Percentiles rank a stretch among this genome's conserved stretches.
Evolutionary conservation across 2,329 filamentous ascomycete genomes (phyloP).

Genomic region (Hymenoscyphus albidus): DNA sequence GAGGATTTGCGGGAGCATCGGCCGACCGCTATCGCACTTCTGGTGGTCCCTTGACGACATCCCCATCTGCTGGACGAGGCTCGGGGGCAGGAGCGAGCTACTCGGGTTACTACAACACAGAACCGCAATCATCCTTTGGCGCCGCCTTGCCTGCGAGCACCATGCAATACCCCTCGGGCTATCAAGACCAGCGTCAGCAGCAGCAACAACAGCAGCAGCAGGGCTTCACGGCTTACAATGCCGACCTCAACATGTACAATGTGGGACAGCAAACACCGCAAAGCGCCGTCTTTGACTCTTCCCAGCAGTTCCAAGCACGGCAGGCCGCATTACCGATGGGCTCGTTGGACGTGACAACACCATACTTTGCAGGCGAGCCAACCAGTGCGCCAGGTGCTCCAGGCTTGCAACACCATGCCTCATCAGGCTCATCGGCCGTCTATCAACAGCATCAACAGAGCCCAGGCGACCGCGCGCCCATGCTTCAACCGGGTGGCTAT

Average conservation of each 20-base stretch:
- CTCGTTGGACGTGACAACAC: slow-evolving; percentile 66
- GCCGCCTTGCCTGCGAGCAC: slow-evolving; percentile 37
- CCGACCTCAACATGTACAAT: slow-evolving; percentile 71
- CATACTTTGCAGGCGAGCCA: slow-evolving; percentile 71
- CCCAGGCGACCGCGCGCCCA: slow-evolving; percentile 51
- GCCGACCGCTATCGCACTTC: slow-evolving; percentile 46
- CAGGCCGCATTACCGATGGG: slow-evolving; percentile 76
- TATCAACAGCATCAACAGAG: slow-evolving; percentile 52
- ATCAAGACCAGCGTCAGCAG: slow-evolving; percentile 51
- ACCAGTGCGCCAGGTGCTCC: slow-evolving; percentile 57
- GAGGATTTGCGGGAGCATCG: slow-evolving; percentile 25
- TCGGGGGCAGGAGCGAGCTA: slow-evolving; percentile 45
- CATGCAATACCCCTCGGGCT: slow-evolving; percentile 31
- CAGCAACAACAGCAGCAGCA: slow-evolving; percentile 45
- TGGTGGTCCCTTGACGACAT: slow-evolving; percentile 42
- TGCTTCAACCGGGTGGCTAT: slow-evolving; percentile 51
- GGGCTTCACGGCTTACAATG: slow-evolving; percentile 54
- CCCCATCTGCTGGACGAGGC: slow-evolving; percentile 43
- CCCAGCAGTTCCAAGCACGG: slow-evolving; percentile 70
- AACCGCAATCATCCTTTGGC: slow-evolving; percentile 49
- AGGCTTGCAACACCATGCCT: slow-evolving; percentile 47
- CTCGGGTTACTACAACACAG: slow-evolving; percentile 58
- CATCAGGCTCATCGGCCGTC: slow-evolving; percentile 54
- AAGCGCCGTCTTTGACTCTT: slow-evolving; percentile 66
- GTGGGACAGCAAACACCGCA: slow-evolving; percentile 61